These are phyloP conservation scores for Silene uniflora DNA, from an alignment of 148 eudicot genomes.

Conservation along the genomic window DNA sequence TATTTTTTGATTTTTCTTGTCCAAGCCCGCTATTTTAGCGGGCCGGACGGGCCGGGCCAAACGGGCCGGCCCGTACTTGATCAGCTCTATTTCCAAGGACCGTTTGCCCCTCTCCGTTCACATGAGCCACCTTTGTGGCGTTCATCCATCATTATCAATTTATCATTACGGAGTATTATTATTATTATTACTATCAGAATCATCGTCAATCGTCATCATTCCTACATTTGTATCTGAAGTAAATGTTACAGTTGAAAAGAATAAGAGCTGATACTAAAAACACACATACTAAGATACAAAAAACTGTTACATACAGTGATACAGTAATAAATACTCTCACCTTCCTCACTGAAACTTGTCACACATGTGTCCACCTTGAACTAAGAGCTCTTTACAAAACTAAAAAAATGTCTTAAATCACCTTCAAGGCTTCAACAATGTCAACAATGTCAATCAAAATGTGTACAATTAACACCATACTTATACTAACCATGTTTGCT, in stretches of 20 bases:
- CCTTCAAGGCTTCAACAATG: neutral
- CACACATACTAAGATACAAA: neutral
- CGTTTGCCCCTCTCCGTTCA: no score
- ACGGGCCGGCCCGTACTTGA: no score
- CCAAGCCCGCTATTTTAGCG: no score
- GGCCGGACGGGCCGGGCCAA: no score
- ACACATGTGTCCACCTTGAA: neutral
- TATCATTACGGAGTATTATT: no score
- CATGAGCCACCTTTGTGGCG: no score
- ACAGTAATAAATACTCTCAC: neutral
- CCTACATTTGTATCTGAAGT: no score
- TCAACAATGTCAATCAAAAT: slow-evolving; percentile 60
- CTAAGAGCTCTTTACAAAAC: neutral
- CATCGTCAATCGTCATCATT: no score
- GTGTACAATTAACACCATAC: slow-evolving; percentile 59
- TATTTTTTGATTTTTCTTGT: no score
- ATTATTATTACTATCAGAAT: no score
- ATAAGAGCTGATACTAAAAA: neutral
- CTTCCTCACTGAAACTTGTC: neutral
- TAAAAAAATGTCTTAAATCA: neutral
- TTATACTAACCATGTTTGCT: slow-evolving; percentile 79
- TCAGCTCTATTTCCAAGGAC: no score
- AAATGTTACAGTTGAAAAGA: neutral
- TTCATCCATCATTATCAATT: no score
- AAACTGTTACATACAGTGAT: neutral